Evolutionary conservation across 202 grass and related monocot species (phyloP), one percentile per base, ranked within the genome.

Genomic region (Setaria italica): DNA sequence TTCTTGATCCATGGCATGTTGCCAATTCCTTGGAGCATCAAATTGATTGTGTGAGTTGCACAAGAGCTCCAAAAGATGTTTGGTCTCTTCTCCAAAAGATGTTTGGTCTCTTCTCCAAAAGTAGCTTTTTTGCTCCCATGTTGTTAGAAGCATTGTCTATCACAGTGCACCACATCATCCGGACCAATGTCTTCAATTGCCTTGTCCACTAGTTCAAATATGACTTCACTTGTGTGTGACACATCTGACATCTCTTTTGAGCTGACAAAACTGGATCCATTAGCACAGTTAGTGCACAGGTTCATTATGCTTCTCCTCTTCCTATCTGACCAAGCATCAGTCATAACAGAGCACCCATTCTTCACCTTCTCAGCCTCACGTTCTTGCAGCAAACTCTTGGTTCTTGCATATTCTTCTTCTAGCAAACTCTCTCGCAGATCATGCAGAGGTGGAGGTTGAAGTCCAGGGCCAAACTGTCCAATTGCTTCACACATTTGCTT

Each of bases 101-200:
- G 9, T 63, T 25, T 41, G 51, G 54, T 39, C 14, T 76, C 72
- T 76, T 41, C 72, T 76, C 33, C n/a, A 13, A 17, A 7, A 57
- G 0, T n/a, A 76, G 20, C n/a, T 30, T 16, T 39, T 21, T 70
- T 70, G 67, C 39, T 45, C 67, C 67, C 67, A 70, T 70, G 39
- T 70, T 70, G 7, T 70, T 47, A 25, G 67, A 70, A 21, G 67
- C 67, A 70, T 70, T 70, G 2, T 70, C 67, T 1, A 20, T 70
- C 3, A 70, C 67, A n/a, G n/a, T 70, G 67, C 1, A 70, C 20
- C 3, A 70, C 17, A 46, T 21, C 4, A 6, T 21, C 21, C 11
- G 10, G 9, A 13, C 59, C 59, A 29, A 62, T 11, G 1, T 32
- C 7, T 5, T 30, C 59, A 62, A 62, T 32, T 62, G 21, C 11